These are phyloP conservation scores for Postia placenta DNA, from an alignment of 768 basidiomycete genomes.

Conservation along the genomic window DNA sequence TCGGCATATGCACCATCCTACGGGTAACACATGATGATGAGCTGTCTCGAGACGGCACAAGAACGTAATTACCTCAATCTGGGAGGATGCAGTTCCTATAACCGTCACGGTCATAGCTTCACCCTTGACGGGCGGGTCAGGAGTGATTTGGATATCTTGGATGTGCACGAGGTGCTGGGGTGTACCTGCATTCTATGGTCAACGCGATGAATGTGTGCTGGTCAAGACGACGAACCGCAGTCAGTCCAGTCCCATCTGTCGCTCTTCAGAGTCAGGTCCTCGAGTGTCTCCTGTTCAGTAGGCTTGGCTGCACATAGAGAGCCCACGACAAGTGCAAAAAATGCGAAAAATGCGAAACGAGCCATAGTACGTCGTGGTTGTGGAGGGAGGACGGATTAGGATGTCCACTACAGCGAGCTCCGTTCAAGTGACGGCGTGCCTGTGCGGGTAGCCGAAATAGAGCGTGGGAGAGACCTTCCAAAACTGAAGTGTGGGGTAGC, in stretches of 20 bases:
- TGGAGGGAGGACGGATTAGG: not conserved
- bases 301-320: constrained; percentile 20
- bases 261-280: constrained; percentile 5
- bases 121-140: constrained; percentile 89
- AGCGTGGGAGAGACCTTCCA: constrained; percentile 2
- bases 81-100: constrained; percentile 47
- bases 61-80: constrained; percentile 52
- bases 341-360: constrained; percentile 18
- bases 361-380: constrained; percentile 13
- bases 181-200: constrained; percentile 31
- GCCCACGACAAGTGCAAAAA: constrained; percentile 21
- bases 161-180: constrained; percentile 49
- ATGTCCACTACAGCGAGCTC: no score
- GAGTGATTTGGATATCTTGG: constrained; percentile 63
- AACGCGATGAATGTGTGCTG: not conserved
- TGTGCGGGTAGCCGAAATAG: not conserved
- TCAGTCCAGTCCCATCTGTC: constrained; percentile 39
- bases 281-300: constrained; percentile 21
- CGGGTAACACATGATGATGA: not conserved
- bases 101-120: constrained; percentile 83
- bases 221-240: constrained; percentile 55
- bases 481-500: not conserved
- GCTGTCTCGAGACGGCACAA: not conserved
- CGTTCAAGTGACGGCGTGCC: no score
- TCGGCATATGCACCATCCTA: constrained; percentile 91